Base-by-base conservation (phyloP, 2,329 filamentous ascomycete genomes). In the Alternaria sp. region DNA sequence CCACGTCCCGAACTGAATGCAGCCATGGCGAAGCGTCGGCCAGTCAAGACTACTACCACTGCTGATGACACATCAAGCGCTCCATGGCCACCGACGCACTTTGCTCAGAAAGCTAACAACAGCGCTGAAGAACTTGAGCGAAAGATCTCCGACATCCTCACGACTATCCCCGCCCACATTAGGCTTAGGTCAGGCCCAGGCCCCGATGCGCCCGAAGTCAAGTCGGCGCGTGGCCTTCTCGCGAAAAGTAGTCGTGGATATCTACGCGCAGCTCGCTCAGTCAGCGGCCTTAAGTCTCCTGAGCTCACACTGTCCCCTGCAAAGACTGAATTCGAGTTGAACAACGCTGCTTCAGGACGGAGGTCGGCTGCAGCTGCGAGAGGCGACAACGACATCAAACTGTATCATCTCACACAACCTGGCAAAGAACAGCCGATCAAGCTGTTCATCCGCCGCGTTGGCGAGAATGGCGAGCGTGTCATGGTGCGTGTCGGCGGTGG, bases 401-500 rank as follows among this genome's bases (percentile, higher is more conserved):
- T 97, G 3, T 99, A 98, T 73, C 94, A 98, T 80, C 87, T 99
- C 40, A 93, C 93, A 13, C 89, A 93, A 51, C 90, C 91, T 17
- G 93, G 91, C 36, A 92, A 92, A 60, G 90, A 96, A 67, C 88
- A 93, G 12, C 96, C 96, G 0, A 94, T 97, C 76, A 98, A 97
- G 81, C 87, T 99, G 6, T 97, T 96, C 74, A 94, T 99, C 56
- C 91, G 96, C 15, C 90, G 93, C 2, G 94, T 99, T 3, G 96
- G 96, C 53, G 93, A 97, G 78, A 86, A 89, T 60, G 93, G 92
- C 15, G 93, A 98, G 79, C 89, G 96, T 55, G 93, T 98, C 65
- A 98, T 99, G 96, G 96, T 99, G 8, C 91, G 96, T 36, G 95
- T 99, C 12, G 96, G 96, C 12, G 96, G 96, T 62, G 96, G 96